Evolutionary conservation across 495 filamentous ascomycete species (phyloP), one percentile per base, ranked within the genome.

Genomic region (Penicillium antarcticum): DNA sequence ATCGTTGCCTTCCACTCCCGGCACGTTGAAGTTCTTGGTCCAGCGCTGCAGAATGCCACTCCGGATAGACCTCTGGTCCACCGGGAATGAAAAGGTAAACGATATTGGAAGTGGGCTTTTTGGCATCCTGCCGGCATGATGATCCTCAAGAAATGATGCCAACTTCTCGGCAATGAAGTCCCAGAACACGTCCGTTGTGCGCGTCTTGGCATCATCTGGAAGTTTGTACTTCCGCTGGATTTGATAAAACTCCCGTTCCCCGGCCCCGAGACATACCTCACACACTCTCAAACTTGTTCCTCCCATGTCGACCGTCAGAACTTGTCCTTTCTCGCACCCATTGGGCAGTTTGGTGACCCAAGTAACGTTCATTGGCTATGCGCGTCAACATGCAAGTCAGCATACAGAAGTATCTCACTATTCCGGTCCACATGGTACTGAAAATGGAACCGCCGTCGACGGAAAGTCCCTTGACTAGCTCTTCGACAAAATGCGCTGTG

Each of bases 1-100:
- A 66, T 97, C 92, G 11, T 88, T 67, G 37, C 91, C 92, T 67
- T 96, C 92, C 31, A 96, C 92, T 9, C 91, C 92, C 17, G 81
- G 75, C 56, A 96, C 94, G 61, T 96, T 87, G 63, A 96, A 97
- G 10, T 89, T 90, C 72, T 97, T 97, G 34, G 92, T 97, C 92
- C 92, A 97, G 48, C 88, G 83, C 67, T 97, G 92, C 49, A 97
- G 74, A 33, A 95, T 76, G 40, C 92, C 92, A 60, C 92, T 85
- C 57, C 92, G 85, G 59, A 97, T 91, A 63, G 87, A 89, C 42
- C 88, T 78, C 66, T 96, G 92, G 9, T 87, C 88, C 18, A 89
- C 89, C 5, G 92, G 92, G 57, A 95, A 97, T 0, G 92, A 96
- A 69, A 96, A 97, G 17, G 92, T 96, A 67, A 97, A 96, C 56